Conservation (phyloP, 2,329 filamentous ascomycete genomes). For the Fusarium oxysporum region DNA sequence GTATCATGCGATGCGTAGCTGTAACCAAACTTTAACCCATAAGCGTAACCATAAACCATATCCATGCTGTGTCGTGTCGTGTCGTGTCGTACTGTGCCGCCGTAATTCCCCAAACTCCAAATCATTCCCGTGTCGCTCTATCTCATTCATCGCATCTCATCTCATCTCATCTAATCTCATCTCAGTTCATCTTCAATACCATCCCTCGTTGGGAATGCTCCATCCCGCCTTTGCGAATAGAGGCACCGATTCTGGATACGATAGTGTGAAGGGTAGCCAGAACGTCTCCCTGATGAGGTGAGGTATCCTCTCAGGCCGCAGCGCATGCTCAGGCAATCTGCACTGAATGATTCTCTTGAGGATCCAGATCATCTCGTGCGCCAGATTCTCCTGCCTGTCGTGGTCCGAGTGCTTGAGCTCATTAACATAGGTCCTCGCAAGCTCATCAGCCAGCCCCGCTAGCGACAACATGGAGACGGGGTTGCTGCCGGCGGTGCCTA, state of each 20-base stretch:
- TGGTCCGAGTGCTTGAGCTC: conserved; percentile 33
- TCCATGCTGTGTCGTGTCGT: background rate
- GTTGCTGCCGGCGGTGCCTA: conserved; percentile 18
- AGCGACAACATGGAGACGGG: conserved; percentile 50
- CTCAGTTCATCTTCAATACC: background rate
- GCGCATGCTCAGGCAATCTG: conserved; percentile 30
- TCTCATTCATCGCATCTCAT: background rate
- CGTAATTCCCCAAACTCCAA: conserved; percentile 21
- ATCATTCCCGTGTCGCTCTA: background rate
- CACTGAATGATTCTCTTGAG: conserved; percentile 47
- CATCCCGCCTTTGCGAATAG: conserved; percentile 50
- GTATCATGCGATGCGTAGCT: conserved; percentile 25
- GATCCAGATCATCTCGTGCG: conserved; percentile 51
- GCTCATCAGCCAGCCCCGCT: conserved; percentile 49
- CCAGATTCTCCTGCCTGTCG: conserved; percentile 37
- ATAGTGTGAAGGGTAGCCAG: conserved; percentile 49
- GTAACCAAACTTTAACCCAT: conserved; percentile 14
- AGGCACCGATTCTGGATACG: conserved; percentile 44
- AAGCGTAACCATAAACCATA: background rate
- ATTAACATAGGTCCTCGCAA: conserved; percentile 50
- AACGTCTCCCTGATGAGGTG: conserved; percentile 45
- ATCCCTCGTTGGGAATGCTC: conserved; percentile 29
- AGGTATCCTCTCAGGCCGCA: conserved; percentile 31
- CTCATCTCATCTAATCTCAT: background rate
- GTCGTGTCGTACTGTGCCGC: background rate